These are phyloP conservation scores for Leptodermis oblonga DNA, from an alignment of 257 asterid genomes.

Conservation along the genomic window DNA sequence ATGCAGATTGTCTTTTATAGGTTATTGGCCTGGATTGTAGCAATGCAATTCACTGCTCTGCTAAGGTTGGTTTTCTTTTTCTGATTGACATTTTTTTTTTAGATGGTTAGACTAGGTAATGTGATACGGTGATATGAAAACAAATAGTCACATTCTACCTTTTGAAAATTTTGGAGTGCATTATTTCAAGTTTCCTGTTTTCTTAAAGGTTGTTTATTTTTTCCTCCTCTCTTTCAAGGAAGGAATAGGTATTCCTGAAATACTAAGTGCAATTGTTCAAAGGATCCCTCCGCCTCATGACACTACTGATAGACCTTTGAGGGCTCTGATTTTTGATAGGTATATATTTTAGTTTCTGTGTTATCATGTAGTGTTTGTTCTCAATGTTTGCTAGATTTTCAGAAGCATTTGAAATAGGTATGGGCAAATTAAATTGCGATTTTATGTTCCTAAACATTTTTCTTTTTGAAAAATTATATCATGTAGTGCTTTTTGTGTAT, in stretches of 20 bases:
- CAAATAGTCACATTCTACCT: neutral
- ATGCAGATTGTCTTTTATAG: constrained; percentile 42
- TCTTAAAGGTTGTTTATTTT: neutral
- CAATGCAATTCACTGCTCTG: constrained; percentile 85
- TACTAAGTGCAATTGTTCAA: constrained; percentile 72
- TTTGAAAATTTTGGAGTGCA: neutral
- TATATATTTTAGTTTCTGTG: constrained; percentile 58
- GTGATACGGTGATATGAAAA: neutral
- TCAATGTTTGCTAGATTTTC: neutral
- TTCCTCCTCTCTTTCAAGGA: constrained; percentile 43
- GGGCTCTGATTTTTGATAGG: constrained; percentile 99
- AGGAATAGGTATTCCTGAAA: constrained; percentile 83
- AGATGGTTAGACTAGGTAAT: neutral
- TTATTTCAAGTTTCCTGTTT: neutral
- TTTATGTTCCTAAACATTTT: neutral
- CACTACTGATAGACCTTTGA: constrained; percentile 71
- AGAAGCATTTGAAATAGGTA: neutral
- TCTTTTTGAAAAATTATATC: neutral
- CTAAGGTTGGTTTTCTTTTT: constrained; percentile 59
- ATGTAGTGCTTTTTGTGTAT: neutral
- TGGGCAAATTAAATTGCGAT: constrained; percentile 2
- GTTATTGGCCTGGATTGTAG: constrained; percentile 93
- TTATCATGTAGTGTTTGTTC: constrained; percentile 27
- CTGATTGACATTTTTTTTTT: neutral
- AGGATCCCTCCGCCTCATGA: constrained; percentile 84